Base-by-base conservation (phyloP, 352 stramenopile genomes). In the Pythium phragmitis region DNA sequence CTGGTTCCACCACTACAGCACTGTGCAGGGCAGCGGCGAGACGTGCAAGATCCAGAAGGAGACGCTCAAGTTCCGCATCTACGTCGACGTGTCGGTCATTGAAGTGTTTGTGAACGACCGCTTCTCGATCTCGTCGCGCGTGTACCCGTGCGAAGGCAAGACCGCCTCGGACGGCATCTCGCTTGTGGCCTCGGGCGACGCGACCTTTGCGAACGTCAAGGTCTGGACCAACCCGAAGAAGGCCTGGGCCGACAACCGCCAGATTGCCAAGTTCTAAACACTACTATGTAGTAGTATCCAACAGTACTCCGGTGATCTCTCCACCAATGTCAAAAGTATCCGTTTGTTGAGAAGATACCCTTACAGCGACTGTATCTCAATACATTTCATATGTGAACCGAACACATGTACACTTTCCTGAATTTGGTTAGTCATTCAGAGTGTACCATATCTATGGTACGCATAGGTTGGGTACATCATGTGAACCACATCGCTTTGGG, bases 91-190 rank as follows among this genome's bases (percentile, higher is more conserved):
- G 46, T 87, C 80, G n/a, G 79, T 73, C 30, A 69, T 87, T 19
- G 80, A 89, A 50, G 80, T 89, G 62, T 88, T 89, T 42, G 77
- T 89, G 60, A 89, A 89, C 71, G 78, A 70, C 63, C 78, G 80
- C 62, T 87, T 89, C 52, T 57, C 76, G 19, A 70, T 89, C 28
- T 89, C 80, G 42, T 74, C 79, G 60, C 80, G 80, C 33, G 75
- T 89, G 36, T 89, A 89, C 68, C 78, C 80, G 46, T 89, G 80
- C 60, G 78, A 73, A 23, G 55, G 57, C 42, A 57, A 82, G 66
- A 75, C 72, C 9, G 67, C 60, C 33, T 87, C 80, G 11, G 76
- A 87, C 30, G 75, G 78, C 39, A 89, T 89, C 65, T 72, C 80
- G 57, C 61, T 89, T 39, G 58, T 72, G 13, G 58, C 77, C 50